Base-by-base conservation (phyloP, 176 grass and related monocot genomes). In the Phoenix roebelenii region DNA sequence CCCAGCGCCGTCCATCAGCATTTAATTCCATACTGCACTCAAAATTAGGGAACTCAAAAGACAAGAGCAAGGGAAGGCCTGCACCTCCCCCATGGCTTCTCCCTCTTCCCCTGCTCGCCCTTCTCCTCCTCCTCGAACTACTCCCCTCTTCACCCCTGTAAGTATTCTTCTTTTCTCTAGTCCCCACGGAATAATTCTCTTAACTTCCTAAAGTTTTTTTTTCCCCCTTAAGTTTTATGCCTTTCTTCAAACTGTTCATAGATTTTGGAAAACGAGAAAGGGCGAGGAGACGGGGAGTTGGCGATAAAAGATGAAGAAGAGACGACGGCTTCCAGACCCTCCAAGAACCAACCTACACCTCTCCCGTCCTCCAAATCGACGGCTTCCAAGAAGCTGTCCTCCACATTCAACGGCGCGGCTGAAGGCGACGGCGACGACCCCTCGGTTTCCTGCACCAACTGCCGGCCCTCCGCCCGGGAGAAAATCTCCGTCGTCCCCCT, bases 261-360 rank as follows among this genome's bases (percentile, higher is more conserved):
- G 82, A 74, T 77, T 14, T 61, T 76, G 12, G 85, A 84, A 30
- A 15, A 35, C n/a, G 51, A 55, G 3, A 39, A 55, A 16, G 60
- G 16, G n/a, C 17, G 22, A 49, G 49, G 16, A 20, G 3, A 64
- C 18, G 63, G 50, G 10, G 16, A n/a, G 22, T 2, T 24, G 2
- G 14, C 18, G 5, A 16, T 16, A 23, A 19, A 18, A 18, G 5
- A 2, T n/a, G 35, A 73, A 58, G 77, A 74, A 68, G 72, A 73
- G 60, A 64, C 14, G 32, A 39, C 55, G 32, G 17, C 52, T 0
- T 15, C 26, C 16, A 28, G 55, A 54, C 57, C 72, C 74, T 85
- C 79, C 60, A 68, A 53, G 49, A 80, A 87, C 73, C 59, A 72
- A 7, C 70, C 76, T 1, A 89, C 90, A 28, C 90, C 90, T 22